Conservation (phyloP, 2,329 filamentous ascomycete species). For the Colletotrichum abscissum region DNA sequence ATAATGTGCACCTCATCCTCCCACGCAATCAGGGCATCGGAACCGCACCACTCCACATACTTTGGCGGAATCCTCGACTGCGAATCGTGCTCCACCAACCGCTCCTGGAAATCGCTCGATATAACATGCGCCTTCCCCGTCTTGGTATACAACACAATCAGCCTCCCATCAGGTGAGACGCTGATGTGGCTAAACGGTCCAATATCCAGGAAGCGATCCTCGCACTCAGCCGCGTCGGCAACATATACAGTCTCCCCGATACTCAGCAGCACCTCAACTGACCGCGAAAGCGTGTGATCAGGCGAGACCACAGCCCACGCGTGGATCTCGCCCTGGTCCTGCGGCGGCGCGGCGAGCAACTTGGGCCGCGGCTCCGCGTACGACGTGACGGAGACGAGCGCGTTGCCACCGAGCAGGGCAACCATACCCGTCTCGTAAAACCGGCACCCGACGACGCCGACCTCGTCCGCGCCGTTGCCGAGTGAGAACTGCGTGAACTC, state of each 20-base stretch:
- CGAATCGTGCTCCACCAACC: conserved; percentile 91
- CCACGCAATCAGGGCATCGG: conserved; percentile 95
- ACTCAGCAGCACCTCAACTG: conserved; percentile 91
- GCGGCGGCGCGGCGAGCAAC: conserved; percentile 79
- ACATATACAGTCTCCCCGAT: conserved; percentile 87
- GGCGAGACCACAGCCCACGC: conserved; percentile 93
- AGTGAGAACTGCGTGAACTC: conserved; percentile 96
- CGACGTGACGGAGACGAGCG: conserved; percentile 85
- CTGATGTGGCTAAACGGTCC: conserved; percentile 92
- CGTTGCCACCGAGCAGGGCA: conserved; percentile 88
- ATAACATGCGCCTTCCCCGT: conserved; percentile 92
- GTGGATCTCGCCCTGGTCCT: conserved; percentile 82
- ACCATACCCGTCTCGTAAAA: conserved; percentile 97
- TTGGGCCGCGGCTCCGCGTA: conserved; percentile 93
- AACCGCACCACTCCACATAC: conserved; percentile 95
- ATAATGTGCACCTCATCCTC: conserved; percentile 97
- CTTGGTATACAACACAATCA: conserved; percentile 86
- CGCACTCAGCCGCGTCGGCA: conserved; percentile 88
- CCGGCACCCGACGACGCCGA: conserved; percentile 85
- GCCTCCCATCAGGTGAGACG: conserved; percentile 91
- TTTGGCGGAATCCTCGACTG: conserved; percentile 86
- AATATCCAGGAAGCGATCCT: conserved; percentile 90
- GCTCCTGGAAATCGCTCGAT: conserved; percentile 93
- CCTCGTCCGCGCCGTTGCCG: conserved; percentile 88
- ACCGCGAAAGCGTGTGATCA: conserved; percentile 87